Base-by-base conservation (phyloP, 192 early-diverging fungal genomes). In the Spinellus fusiger region DNA sequence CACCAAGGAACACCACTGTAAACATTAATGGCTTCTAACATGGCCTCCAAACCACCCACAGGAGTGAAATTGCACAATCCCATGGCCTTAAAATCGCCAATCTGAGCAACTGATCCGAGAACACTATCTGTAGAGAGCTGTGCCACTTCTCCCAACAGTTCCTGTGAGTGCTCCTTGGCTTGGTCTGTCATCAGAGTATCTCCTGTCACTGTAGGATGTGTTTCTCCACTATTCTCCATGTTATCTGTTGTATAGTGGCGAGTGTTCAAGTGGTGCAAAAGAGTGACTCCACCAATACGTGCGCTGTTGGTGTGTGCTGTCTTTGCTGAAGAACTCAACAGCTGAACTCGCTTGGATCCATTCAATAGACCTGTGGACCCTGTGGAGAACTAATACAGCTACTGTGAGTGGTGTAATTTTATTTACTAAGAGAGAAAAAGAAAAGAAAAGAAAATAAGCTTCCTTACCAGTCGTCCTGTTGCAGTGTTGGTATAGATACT, bases 1-100 rank as follows among this genome's bases (percentile, higher is more conserved):
- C 90, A 96, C 96, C 96, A 98, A 4, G 94, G 93, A 56, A 96
- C 68, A 5, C 93, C 93, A 15, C 86, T 87, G 25, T 75, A 71
- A 15, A 96, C 88, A 65, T 94, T 86, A 35, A 91, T 63, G 20
- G 76, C 81, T 71, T 98, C 96, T 27, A 96, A 61, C 5, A 83
- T 54, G 5, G 75, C 77, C 71, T 98, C 84, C 16, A 87, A 62
- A 20, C 76, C 50, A 33, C 90, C 93, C 5, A 86, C 84, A 10
- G 93, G 92, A 6, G 86, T 75, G 40, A 68, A 84, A 40, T 85
- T 76, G 47, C 79, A 81, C 27, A 98, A 76, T 13, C 95, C 95
- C 69, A 94, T 80, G 8, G 80, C 76, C 40, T 90, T 84, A 37
- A 98, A 73, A 57, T 98, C 93, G 12, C 95, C 95, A 57, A 94